phyloP scores from a whole-genome alignment of 1,284 basidiomycete species.

The Leccinum pachyderme region DNA sequence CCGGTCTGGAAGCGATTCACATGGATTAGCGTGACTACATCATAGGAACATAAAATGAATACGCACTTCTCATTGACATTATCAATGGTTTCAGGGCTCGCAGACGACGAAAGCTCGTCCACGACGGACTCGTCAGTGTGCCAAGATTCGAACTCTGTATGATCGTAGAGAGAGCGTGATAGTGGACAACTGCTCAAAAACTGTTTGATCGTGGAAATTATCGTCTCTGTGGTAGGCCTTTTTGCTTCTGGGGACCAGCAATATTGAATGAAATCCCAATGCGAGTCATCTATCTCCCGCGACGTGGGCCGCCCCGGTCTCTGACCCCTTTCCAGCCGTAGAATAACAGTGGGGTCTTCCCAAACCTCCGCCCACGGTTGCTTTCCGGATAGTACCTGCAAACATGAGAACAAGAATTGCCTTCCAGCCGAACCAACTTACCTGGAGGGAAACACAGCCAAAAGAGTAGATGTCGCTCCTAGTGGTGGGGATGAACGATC shows the following conservation, averaged over 20 bases:
- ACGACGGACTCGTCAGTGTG: too few relatives aligned
- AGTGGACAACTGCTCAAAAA: background rate
- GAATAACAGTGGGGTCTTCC: background rate
- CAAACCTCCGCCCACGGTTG: background rate
- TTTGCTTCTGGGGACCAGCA: background rate
- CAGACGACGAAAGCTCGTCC: too few relatives aligned
- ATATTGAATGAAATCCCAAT: background rate
- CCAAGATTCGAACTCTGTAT: too few relatives aligned
- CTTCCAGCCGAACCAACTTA: background rate
- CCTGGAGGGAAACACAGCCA: background rate
- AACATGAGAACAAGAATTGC: background rate
- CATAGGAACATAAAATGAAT: too few relatives aligned
- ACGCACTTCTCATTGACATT: too few relatives aligned
- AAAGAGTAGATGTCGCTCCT: background rate
- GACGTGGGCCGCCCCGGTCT: background rate
- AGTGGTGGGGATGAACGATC: background rate
- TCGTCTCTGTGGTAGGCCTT: background rate
- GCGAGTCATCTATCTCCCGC: background rate
- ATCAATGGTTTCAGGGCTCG: too few relatives aligned
- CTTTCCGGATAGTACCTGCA: background rate
- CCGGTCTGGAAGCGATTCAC: too few relatives aligned
- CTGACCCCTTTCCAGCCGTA: background rate
- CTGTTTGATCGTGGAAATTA: background rate
- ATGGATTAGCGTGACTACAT: too few relatives aligned
- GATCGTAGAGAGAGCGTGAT: background rate